Conservation (phyloP, 2,329 filamentous ascomycete species). For the Alternaria sp. region DNA sequence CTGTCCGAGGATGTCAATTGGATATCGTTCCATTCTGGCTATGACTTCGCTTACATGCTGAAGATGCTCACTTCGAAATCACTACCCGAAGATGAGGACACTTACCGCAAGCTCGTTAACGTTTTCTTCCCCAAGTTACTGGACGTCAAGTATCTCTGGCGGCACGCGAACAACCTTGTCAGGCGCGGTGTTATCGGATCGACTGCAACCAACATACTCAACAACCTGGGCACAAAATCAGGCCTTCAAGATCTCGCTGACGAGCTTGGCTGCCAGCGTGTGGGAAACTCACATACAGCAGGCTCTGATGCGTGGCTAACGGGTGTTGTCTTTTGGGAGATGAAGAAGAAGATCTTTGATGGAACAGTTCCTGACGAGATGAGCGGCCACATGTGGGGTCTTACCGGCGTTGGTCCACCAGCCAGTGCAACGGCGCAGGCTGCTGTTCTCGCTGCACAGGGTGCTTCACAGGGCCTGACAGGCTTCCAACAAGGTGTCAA, state of each 20-base stretch:
- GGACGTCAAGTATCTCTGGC: slow-evolving; percentile 98
- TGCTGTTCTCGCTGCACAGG: slow-evolving; percentile 55
- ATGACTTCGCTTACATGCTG: slow-evolving; percentile 97
- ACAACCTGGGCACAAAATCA: slow-evolving; percentile 88
- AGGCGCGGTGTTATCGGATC: slow-evolving; percentile 56
- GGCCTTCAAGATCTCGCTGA: slow-evolving; percentile 94
- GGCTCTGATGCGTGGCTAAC: slow-evolving; percentile 94
- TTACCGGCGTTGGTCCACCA: slow-evolving; percentile 69
- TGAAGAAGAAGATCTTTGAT: slow-evolving; percentile 87
- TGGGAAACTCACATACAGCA: slow-evolving; percentile 89
- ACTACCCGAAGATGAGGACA: slow-evolving; percentile 86
- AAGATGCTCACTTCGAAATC: slow-evolving; percentile 88
- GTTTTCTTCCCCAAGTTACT: slow-evolving; percentile 93
- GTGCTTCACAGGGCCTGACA: slow-evolving; percentile 37
- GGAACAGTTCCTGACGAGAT: slow-evolving; percentile 79
- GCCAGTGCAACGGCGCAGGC: slow-evolving; percentile 65
- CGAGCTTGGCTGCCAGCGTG: slow-evolving; percentile 86
- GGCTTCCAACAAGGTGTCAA: slow-evolving; percentile 47
- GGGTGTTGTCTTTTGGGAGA: slow-evolving; percentile 92
- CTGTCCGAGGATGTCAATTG: slow-evolving; percentile 89
- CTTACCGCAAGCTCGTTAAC: slow-evolving; percentile 88
- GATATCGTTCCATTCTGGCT: slow-evolving; percentile 97
- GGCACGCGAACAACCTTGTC: slow-evolving; percentile 76
- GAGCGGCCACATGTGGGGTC: slow-evolving; percentile 92
- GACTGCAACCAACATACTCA: slow-evolving; percentile 74